Evolutionary conservation across 148 eudicot species (phyloP), one percentile per base, ranked within the genome.

Genomic region (Diospyros lotus): DNA sequence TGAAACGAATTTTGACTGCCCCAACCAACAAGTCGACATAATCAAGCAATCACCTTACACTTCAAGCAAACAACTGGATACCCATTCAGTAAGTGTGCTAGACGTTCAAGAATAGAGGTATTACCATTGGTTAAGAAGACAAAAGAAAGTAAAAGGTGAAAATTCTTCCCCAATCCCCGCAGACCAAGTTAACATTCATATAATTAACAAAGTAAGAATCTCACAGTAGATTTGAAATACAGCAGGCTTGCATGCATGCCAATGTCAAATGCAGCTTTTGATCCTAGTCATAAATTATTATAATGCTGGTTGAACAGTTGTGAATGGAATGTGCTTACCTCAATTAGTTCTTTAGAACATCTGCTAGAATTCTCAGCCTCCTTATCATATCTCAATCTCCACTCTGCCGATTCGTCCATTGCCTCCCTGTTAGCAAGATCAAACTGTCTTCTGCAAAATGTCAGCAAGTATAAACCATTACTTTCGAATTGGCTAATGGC

Each of bases 361-460:
- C 80, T 83, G 52, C 68, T 55, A 73, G 82, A 75, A 77, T 77
- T 84, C 69, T 85, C 87, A 41, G 83, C 78, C 84, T 90, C 97
- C 44, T 75, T 82, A 79, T 94, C 98, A 77, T 78, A 94, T 79
- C 86, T 94, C 38, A 78, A 81, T 84, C 98, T 94, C 98, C 98
- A 94, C 75, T 90, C 93, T 50, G 98, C 98, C 69, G 98, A 94
- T 82, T 94, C 98, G 67, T 94, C 98, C 87, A 91, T 86, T 72
- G 98, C 98, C 84, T 91, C 97, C 82, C 84, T 88, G 75, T 78
- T 86, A 73, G 98, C 98, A 74, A 90, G 88, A 84, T 94, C 98
- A 78, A 94, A 94, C 79, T 94, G 86, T 61, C 81, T 83, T 89
- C 98, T 94, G 74, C 84, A 78, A 59, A 72, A 67, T 58, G n/a